Evolutionary conservation across 2,329 filamentous ascomycete genomes (phyloP).

Genomic region (Fusarium luffae): DNA sequence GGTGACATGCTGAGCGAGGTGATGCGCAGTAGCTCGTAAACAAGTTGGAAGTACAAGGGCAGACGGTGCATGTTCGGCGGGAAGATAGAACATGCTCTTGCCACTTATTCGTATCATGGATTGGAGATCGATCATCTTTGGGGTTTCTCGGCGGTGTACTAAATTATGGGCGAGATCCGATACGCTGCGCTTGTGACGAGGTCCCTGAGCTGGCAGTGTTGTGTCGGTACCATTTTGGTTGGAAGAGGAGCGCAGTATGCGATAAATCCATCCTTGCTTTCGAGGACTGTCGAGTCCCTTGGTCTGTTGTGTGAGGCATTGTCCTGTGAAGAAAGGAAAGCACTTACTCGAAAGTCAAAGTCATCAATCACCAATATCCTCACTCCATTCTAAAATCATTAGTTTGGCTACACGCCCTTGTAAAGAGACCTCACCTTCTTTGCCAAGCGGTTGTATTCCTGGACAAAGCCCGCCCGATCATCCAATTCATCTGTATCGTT

Average conservation of each 20-base stretch:
- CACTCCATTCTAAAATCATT: constrained; percentile 62
- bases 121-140: constrained; percentile 64
- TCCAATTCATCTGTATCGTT: constrained; percentile 63
- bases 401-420: not conserved
- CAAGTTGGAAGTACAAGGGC: constrained; percentile 72
- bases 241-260: constrained; percentile 50
- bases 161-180: constrained; percentile 64
- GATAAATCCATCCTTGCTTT: constrained; percentile 54
- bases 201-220: constrained; percentile 18
- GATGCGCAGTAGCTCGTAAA: constrained; percentile 73
- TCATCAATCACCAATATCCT: constrained; percentile 54
- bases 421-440: constrained; percentile 58
- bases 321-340: not conserved
- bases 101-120: constrained; percentile 72
- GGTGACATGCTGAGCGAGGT: constrained; percentile 66
- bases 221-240: constrained; percentile 19
- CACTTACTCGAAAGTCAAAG: constrained; percentile 51
- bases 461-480: constrained; percentile 60
- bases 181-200: constrained; percentile 62
- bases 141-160: constrained; percentile 56
- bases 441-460: constrained; percentile 71
- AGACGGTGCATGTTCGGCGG: constrained; percentile 66
- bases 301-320: constrained; percentile 34
- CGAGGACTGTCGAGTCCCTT: constrained; percentile 38
- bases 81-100: constrained; percentile 70